Evolutionary conservation across 2,329 filamentous ascomycete genomes (phyloP).

Genomic region (Exophiala mesophila): DNA sequence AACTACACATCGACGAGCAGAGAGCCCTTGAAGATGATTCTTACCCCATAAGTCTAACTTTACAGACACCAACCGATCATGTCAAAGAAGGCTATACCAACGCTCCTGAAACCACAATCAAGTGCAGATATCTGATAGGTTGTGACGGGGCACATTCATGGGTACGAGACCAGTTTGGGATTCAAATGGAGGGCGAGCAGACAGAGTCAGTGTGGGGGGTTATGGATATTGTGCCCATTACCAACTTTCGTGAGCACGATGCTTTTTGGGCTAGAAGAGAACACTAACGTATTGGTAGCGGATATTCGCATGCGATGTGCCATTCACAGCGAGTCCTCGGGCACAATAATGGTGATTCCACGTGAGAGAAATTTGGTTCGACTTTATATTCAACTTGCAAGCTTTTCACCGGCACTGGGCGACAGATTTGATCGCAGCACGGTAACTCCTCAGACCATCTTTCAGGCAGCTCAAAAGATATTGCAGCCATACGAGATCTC

Average conservation of each 20-base stretch:
- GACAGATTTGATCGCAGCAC: slow-evolving; percentile 54
- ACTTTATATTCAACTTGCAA: slow-evolving; percentile 60
- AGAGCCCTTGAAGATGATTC: too few relatives aligned
- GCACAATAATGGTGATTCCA: slow-evolving; percentile 60
- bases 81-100: too few relatives aligned
- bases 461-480: slow-evolving; percentile 59
- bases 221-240: slow-evolving; percentile 48
- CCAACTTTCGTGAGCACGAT: slow-evolving; percentile 44
- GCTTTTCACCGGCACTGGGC: slow-evolving; percentile 27
- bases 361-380: slow-evolving; percentile 59
- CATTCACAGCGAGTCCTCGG: slow-evolving; percentile 52
- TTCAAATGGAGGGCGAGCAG: slow-evolving; percentile 53
- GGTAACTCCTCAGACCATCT: slow-evolving; percentile 59
- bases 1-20: too few relatives aligned
- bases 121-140: not conserved
- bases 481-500: slow-evolving; percentile 63
- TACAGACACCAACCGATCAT: too few relatives aligned
- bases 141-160: slow-evolving; percentile 34
- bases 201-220: slow-evolving; percentile 42
- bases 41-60: too few relatives aligned
- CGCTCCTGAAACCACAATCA: too few relatives aligned
- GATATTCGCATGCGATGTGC: slow-evolving; percentile 56
- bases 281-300: slow-evolving; percentile 17
- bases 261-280: not conserved
- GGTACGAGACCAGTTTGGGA: slow-evolving; percentile 55